phyloP scores from a whole-genome alignment of 371 early-diverging fungal genomes.

The Rhizomucor pusillus region DNA sequence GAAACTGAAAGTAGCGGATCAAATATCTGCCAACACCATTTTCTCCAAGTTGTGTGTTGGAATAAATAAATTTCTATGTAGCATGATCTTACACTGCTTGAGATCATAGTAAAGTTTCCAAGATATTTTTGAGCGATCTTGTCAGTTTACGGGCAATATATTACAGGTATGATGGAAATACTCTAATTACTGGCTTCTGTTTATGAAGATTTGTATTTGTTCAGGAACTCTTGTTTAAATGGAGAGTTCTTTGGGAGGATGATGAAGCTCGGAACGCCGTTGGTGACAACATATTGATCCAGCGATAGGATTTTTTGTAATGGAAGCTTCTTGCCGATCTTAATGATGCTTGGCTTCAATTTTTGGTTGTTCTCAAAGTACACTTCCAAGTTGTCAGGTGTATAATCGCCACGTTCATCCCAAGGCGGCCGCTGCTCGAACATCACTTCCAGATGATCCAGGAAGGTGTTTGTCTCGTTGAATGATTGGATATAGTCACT shows the following conservation, averaged over 20 bases:
- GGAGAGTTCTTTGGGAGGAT: slow-evolving; percentile 58
- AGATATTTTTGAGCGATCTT: too few relatives aligned
- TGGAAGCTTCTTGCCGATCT: slow-evolving; percentile 61
- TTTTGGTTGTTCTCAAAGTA: slow-evolving; percentile 74
- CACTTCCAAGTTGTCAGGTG: slow-evolving; percentile 66
- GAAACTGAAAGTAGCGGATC: too few relatives aligned
- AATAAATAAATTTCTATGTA: too few relatives aligned
- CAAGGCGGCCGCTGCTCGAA: slow-evolving; percentile 83
- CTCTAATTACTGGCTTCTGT: too few relatives aligned
- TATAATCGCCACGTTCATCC: slow-evolving; percentile 75
- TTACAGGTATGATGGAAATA: too few relatives aligned
- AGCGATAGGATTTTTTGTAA: slow-evolving; percentile 53
- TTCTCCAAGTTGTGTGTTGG: too few relatives aligned
- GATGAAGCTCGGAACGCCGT: slow-evolving; percentile 71
- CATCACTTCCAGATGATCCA: slow-evolving; percentile 82
- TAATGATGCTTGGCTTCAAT: slow-evolving; percentile 57
- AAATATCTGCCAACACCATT: too few relatives aligned
- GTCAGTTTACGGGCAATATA: too few relatives aligned
- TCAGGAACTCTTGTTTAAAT: slow-evolving; percentile 63
- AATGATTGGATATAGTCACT: slow-evolving; percentile 88
- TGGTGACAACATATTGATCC: slow-evolving; percentile 59
- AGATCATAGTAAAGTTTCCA: too few relatives aligned
- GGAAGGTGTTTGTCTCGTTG: slow-evolving; percentile 79
- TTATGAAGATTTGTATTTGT: slow-evolving; percentile 39
- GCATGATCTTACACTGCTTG: too few relatives aligned